Percentiles rank a stretch among this genome's conserved stretches.
phyloP scores from a whole-genome alignment of 805 yeast species.

The Pichia sporocuriosa region DNA sequence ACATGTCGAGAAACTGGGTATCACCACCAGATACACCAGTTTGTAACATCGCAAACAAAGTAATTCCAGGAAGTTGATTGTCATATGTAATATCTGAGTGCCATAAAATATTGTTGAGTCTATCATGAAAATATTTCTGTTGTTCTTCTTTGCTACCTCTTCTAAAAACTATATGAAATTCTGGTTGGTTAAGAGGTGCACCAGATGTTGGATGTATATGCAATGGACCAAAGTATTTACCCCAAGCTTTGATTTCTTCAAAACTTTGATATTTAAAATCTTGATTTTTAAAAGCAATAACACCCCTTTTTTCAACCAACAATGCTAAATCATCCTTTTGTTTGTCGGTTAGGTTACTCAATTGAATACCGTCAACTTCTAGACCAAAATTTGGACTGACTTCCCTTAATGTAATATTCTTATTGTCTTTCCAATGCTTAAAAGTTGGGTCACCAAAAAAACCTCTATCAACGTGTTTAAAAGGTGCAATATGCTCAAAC shows the following conservation, averaged over 20 bases:
- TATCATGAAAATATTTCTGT: conserved; percentile 30
- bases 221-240: conserved; percentile 59
- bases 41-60: conserved; percentile 60
- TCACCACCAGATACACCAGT: conserved; percentile 65
- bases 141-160: conserved; percentile 35
- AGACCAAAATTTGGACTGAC: conserved; percentile 68
- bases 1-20: conserved; percentile 67
- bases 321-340: conserved; percentile 67
- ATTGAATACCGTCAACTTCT: conserved; percentile 54
- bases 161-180: conserved; percentile 57
- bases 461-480: conserved; percentile 56
- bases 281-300: conserved; percentile 56
- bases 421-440: conserved; percentile 37
- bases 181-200: conserved; percentile 52
- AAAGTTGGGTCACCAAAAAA: conserved; percentile 49
- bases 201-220: conserved; percentile 76
- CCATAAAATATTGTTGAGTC: conserved; percentile 42
- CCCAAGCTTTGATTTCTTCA: conserved; percentile 42
- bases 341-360: conserved; percentile 42
- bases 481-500: conserved; percentile 39
- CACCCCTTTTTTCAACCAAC: conserved; percentile 62
- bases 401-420: conserved; percentile 29
- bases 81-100: conserved; percentile 75
- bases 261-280: conserved; percentile 55
- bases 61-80: conserved; percentile 63